A percentile compares a stretch with the other conserved stretches of the same genome.
Evolutionary conservation across 73 alveolate species (phyloP).

Genomic region (Durusdinium trenchii): DNA sequence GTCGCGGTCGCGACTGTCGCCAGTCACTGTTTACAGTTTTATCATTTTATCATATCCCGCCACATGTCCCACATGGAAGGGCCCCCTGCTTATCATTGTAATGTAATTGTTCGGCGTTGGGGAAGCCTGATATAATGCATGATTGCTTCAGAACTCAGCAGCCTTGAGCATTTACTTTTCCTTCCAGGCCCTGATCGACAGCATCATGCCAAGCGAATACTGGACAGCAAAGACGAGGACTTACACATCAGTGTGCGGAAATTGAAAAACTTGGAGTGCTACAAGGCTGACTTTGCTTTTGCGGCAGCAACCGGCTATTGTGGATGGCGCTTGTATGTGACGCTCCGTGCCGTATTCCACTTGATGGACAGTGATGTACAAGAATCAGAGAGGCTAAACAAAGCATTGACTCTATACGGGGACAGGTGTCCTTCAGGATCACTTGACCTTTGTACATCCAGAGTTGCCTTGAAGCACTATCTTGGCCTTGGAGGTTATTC

Average conservation of each 20-base stretch:
- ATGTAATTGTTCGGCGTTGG: too few species aligned
- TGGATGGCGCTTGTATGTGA: not conserved
- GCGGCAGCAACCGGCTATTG: not conserved
- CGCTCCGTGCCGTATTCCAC: not conserved
- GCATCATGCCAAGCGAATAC: not conserved
- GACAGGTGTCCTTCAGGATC: not conserved
- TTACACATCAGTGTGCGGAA: not conserved
- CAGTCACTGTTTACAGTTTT: too few species aligned
- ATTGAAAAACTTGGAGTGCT: not conserved
- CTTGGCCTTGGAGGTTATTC: not conserved
- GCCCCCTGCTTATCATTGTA: too few species aligned
- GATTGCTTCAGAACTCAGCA: too few species aligned
- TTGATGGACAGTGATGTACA: not conserved
- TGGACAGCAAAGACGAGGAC: not conserved
- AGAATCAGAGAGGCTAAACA: conserved; percentile 7
- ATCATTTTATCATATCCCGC: too few species aligned
- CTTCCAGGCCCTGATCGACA: not conserved
- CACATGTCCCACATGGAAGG: too few species aligned
- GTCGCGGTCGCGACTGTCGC: too few species aligned
- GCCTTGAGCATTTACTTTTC: too few species aligned
- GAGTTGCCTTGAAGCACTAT: not conserved
- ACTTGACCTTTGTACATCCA: not conserved
- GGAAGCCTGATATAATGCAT: too few species aligned
- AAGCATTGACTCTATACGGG: not conserved
- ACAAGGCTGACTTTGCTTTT: not conserved